These are phyloP conservation scores for Aureobasidium namibiae DNA, from an alignment of 2,329 filamentous ascomycete genomes.

Conservation along the genomic window DNA sequence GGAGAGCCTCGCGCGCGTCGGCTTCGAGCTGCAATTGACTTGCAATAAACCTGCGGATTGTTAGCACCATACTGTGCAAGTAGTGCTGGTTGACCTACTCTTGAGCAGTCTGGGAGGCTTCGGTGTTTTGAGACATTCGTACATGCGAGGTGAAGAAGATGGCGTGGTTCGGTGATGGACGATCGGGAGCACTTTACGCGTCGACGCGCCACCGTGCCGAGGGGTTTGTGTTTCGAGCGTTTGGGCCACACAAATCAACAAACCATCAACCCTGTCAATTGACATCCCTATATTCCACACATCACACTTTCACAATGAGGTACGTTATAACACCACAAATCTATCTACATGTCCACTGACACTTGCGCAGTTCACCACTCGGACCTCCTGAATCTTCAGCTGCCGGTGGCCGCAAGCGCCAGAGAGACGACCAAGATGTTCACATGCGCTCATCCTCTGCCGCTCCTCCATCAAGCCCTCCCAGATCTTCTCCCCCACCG, in stretches of 20 bases:
- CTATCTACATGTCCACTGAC: not conserved
- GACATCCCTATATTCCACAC: not conserved
- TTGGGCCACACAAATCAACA: not conserved
- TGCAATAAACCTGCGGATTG: conserved; percentile 62
- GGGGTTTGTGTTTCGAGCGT: not conserved
- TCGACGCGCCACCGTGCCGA: not conserved
- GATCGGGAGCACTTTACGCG: conserved; percentile 7
- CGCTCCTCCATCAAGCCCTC: conserved; percentile 53
- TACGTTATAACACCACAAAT: not conserved
- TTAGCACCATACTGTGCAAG: not conserved
- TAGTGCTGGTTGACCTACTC: conserved; percentile 25
- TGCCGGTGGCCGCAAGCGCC: conserved; percentile 52
- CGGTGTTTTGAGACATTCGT: conserved; percentile 36
- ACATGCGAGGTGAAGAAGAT: too few species aligned
- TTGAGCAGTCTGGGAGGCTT: conserved; percentile 47
- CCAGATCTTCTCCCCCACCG: conserved; percentile 54
- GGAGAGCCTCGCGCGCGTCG: conserved; percentile 88
- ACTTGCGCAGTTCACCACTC: not conserved
- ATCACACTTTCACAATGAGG: not conserved
- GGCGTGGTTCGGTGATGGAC: too few species aligned
- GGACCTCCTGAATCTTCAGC: not conserved
- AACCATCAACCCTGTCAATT: not conserved
- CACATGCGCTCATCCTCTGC: conserved; percentile 49
- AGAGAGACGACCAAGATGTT: conserved; percentile 53
- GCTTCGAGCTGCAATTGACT: conserved; percentile 85